Evolutionary conservation across 225 moss, liverwort and hornwort species (phyloP), one percentile per base, ranked within the genome.

Genomic region (Physcomitrellopsis africana): DNA sequence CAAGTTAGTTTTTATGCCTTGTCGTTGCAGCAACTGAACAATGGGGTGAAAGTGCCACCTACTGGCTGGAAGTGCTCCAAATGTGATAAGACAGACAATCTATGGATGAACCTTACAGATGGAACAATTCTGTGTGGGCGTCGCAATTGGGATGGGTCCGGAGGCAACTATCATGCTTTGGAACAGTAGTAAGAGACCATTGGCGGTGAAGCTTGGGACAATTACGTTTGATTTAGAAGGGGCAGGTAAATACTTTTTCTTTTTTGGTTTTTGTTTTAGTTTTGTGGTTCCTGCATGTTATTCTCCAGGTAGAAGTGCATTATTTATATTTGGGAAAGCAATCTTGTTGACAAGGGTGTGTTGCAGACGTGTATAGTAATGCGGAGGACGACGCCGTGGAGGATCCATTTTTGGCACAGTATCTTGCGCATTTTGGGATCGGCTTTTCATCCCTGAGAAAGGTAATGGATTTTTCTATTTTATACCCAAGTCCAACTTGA

Each of bases 51-150:
- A 73, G 92, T 99, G 44, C 83, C 89, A 26, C 93, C 99, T 15
- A 80, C 78, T 66, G 93, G 99, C n/a, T 99, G 99, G 99, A 95
- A 88, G 77, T 99, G 99, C 79, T 87, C 81, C 37, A 89, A 87
- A 81, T 99, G 99, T 74, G 99, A 95, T 41, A 93, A 93, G 80
- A 89, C 87, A 16, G 92, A 93, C 32, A 99, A 99, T 68, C 69
- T 99, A 48, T 99, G 99, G 99, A 83, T 99, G 84, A 99, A 95
- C 70, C 93, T 99, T n/a, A 92, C 99, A 22, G 99, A 99, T 78
- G 99, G 99, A 52, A 84, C 84, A 61, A 91, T 99, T 65, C 79
- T 89, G 53, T 99, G 99, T 82, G 99, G 99, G 47, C 89, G 99
- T 77, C 84, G 92, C 72, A 99, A 99, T 54, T 99, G 99, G 99